These are phyloP conservation scores for Fusarium graminum DNA, from an alignment of 2,329 filamentous ascomycete genomes.

Conservation along the genomic window DNA sequence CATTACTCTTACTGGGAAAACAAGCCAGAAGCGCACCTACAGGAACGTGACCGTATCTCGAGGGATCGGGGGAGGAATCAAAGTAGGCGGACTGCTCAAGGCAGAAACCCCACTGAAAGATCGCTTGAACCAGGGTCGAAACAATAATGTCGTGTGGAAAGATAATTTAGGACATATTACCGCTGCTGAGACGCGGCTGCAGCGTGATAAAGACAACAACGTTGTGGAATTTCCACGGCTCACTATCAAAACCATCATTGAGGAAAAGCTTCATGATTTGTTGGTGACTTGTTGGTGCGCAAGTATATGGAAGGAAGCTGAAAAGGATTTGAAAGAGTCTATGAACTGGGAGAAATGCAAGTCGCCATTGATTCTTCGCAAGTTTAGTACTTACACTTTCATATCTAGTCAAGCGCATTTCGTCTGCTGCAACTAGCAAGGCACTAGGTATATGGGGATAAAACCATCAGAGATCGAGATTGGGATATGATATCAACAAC, in stretches of 20 bases:
- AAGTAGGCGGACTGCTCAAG: constrained; percentile 44
- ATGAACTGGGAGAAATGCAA: constrained; percentile 47
- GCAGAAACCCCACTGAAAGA: constrained; percentile 38
- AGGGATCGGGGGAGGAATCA: constrained; percentile 38
- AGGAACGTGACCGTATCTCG: constrained; percentile 37
- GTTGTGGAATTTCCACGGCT: constrained; percentile 41
- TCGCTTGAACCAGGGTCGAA: constrained; percentile 39
- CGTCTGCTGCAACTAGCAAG: not conserved
- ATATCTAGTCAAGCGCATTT: constrained; percentile 29
- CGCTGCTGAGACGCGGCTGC: constrained; percentile 46
- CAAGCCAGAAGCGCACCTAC: constrained; percentile 40
- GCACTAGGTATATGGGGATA: constrained; percentile 3
- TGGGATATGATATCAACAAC: not conserved
- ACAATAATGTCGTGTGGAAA: constrained; percentile 46
- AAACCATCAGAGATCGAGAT: too few relatives aligned
- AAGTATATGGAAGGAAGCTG: constrained; percentile 47
- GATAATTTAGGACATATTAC: constrained; percentile 38
- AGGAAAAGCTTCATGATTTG: constrained; percentile 49
- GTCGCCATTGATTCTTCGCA: not conserved
- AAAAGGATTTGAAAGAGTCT: constrained; percentile 41
- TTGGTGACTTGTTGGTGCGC: constrained; percentile 50
- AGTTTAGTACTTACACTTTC: constrained; percentile 2
- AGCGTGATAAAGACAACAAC: constrained; percentile 35
- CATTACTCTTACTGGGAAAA: constrained; percentile 40
- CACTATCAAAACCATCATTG: constrained; percentile 37